Base-by-base conservation (phyloP, 495 filamentous ascomycete genomes). In the Aspergillus homomorphus region DNA sequence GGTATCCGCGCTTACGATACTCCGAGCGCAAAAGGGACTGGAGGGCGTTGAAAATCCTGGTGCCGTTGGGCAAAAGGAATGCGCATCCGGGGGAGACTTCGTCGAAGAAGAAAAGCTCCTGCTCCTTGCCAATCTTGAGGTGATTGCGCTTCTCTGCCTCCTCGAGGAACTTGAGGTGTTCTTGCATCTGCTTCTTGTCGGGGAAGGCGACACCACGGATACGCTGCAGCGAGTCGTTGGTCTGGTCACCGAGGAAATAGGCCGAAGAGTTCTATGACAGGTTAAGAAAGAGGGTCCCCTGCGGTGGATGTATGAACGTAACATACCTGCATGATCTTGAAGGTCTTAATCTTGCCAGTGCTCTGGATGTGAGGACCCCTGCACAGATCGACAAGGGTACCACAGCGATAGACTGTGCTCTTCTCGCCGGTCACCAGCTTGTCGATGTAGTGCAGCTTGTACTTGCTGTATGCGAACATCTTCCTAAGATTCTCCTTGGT, bases 181-280 rank as follows among this genome's bases (percentile, higher is more conserved):
- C 91, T 15, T 85, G 82, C 82, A 98, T 88, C 63, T 80, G 80
- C 79, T 96, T 95, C 82, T 98, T 98, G 69, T 98, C 93, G 0
- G 95, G 95, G 74, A 97, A 98, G 22, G 91, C 95, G 50, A 98
- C 86, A 64, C 93, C 95, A 67, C 96, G 94, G 54, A 98, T 93
- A 58, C 94, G 89, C 71, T 98, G 95, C 26, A 98, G 78, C 8
- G 91, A 94, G 67, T 98, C 94, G 67, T 97, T 95, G 64, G 83
- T 82, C 59, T 91, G 85, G 71, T 96, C 91, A 30, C 95, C 95
- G 15, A 97, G 85, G 82, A 95, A 98, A 69, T 98, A 98, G 16
- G 92, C 95, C 4, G 95, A 90, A 2, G 91, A 96, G 76, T 97
- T 95, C 86, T 90, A 68, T 88, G 63, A 51, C 24, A 24, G 18